Percentiles rank a stretch among this genome's conserved stretches.
These are phyloP conservation scores for Graphiopsis chlorocephala DNA, from an alignment of 2,329 filamentous ascomycete species.

Conservation along the genomic window DNA sequence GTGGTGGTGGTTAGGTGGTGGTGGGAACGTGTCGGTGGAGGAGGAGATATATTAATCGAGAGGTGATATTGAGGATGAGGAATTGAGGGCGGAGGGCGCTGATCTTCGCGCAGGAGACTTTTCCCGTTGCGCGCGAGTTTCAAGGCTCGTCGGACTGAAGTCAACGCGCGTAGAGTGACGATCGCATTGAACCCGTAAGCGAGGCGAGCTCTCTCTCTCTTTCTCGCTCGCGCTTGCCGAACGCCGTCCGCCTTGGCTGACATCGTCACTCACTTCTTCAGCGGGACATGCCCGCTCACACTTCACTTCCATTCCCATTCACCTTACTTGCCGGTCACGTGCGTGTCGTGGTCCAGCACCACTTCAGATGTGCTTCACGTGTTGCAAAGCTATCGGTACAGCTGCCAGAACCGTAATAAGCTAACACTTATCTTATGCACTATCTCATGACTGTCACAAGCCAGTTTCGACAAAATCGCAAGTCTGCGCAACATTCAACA, in stretches of 20 bases:
- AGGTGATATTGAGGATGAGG: slow-evolving; percentile 4
- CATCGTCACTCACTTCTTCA: slow-evolving; percentile 9
- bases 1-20: neutral
- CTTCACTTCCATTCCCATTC: neutral
- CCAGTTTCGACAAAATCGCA: neutral
- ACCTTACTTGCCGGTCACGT: neutral
- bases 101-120: slow-evolving; percentile 15
- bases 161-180: slow-evolving; percentile 8
- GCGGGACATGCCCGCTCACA: neutral
- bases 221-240: neutral
- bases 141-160: slow-evolving; percentile 12
- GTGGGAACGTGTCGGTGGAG: neutral
- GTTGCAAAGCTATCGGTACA: neutral
- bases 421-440: neutral
- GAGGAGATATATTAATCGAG: neutral
- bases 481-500: neutral
- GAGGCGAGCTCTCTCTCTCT: neutral
- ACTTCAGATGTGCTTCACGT: neutral
- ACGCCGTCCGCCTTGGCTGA: slow-evolving; percentile 2
- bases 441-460: neutral
- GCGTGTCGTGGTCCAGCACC: neutral
- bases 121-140: slow-evolving; percentile 2
- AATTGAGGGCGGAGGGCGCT: neutral
- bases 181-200: slow-evolving; percentile 1
- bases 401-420: neutral